Percentiles rank a stretch among this genome's conserved stretches.
These are phyloP conservation scores for Zygnema cylindricum DNA, from an alignment of 139 green algal genomes.

Conservation along the genomic window DNA sequence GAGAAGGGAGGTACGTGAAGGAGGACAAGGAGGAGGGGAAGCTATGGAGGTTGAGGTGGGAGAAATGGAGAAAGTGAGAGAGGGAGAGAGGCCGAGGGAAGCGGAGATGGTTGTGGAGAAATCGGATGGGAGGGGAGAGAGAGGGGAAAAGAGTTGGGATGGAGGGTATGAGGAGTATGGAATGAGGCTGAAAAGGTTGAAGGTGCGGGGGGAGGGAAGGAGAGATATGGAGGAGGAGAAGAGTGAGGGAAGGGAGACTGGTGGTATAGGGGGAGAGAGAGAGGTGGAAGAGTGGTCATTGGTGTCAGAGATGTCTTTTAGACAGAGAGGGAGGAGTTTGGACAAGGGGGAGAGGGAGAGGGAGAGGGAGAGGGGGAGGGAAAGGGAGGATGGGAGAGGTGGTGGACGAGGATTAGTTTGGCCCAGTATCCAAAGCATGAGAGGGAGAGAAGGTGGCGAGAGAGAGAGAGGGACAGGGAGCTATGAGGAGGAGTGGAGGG, in stretches of 20 bases:
- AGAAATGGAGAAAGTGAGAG: background rate
- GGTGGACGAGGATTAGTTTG: background rate
- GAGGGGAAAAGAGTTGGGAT: background rate
- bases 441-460: background rate
- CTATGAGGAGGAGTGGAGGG: background rate
- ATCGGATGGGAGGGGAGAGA: background rate
- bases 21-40: background rate
- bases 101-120: background rate
- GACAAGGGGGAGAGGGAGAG: background rate
- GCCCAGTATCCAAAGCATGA: background rate
- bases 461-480: background rate
- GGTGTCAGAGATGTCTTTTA: too few relatives aligned
- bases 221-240: too few relatives aligned
- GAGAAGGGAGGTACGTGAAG: background rate
- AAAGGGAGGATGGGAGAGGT: background rate
- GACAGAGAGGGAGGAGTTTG: background rate
- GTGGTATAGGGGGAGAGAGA: too few relatives aligned
- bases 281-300: too few relatives aligned
- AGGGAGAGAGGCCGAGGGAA: conserved; percentile 7
- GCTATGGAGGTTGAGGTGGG: background rate
- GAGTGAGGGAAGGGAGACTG: too few relatives aligned
- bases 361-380: background rate
- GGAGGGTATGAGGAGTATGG: background rate
- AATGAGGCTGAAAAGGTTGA: too few relatives aligned
- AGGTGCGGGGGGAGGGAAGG: too few relatives aligned